These are phyloP conservation scores for Fagopyrum homotropicum DNA, from an alignment of 148 eudicot species.

Conservation along the genomic window DNA sequence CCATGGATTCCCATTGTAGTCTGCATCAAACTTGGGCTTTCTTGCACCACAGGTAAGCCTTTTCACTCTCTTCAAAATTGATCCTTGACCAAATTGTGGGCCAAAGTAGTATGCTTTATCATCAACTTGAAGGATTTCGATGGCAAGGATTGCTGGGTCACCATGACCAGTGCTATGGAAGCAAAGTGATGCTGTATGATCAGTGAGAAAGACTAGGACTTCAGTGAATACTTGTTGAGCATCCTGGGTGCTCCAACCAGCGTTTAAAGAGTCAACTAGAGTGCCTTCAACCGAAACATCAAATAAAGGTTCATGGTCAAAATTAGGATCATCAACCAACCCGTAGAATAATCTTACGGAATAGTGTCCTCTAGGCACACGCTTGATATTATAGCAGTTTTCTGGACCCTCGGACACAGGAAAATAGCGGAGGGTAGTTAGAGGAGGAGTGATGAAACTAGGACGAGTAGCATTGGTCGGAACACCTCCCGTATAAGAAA, in stretches of 20 bases:
- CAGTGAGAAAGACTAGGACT: constrained; percentile 60
- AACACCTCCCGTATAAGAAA: constrained; percentile 84
- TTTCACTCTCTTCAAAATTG: constrained; percentile 58
- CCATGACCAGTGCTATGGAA: constrained; percentile 99
- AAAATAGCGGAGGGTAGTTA: constrained; percentile 73
- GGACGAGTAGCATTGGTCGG: constrained; percentile 78
- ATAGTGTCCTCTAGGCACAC: constrained; percentile 79
- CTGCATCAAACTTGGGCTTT: constrained; percentile 71
- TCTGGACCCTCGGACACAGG: constrained; percentile 90
- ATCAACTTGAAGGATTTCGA: constrained; percentile 88
- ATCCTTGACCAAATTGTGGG: constrained; percentile 56
- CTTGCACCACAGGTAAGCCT: constrained; percentile 62
- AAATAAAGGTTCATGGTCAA: constrained; percentile 85
- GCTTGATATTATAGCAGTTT: constrained; percentile 73
- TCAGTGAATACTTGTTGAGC: constrained; percentile 77
- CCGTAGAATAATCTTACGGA: constrained; percentile 72
- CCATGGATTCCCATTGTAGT: constrained; percentile 70
- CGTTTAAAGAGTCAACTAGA: constrained; percentile 53
- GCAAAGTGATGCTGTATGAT: constrained; percentile 71
- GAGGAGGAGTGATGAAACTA: constrained; percentile 70
- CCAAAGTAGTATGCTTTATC: constrained; percentile 74
- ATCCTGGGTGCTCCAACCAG: constrained; percentile 86
- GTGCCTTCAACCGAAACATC: constrained; percentile 93
- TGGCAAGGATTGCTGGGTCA: constrained; percentile 79
- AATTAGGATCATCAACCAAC: constrained; percentile 60